phyloP scores from a whole-genome alignment of 768 basidiomycete genomes.

The Xerocomus brunneocitrinus region DNA sequence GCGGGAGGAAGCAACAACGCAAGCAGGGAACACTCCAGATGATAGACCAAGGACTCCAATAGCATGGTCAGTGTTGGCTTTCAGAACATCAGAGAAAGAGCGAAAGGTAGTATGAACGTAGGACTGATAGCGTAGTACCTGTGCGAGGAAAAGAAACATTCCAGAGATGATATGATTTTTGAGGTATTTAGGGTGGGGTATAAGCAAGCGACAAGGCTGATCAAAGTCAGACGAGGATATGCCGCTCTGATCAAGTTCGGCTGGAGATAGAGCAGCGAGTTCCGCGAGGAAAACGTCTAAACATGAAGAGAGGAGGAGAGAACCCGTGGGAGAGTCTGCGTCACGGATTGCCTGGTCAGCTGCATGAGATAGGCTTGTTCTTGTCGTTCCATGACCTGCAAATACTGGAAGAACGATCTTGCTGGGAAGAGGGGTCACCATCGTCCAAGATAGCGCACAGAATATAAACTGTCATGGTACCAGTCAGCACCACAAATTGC shows the following conservation, averaged over 20 bases:
- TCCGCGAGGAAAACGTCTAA: constrained; percentile 47
- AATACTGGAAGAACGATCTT: constrained; percentile 45
- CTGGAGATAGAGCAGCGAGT: constrained; percentile 40
- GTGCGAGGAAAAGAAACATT: constrained; percentile 45
- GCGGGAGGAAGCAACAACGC: constrained; percentile 44
- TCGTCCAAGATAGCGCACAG: background rate
- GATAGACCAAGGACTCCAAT: constrained; percentile 49
- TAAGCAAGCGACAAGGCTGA: constrained; percentile 37
- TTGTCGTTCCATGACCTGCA: constrained; percentile 50
- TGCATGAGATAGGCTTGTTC: constrained; percentile 29
- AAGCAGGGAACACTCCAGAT: constrained; percentile 53
- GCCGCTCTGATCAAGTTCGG: constrained; percentile 32
- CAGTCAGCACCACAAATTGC: background rate
- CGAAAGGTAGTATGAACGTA: constrained; percentile 30
- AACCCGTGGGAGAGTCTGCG: constrained; percentile 38
- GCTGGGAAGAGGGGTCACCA: constrained; percentile 3
- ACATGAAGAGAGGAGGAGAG: constrained; percentile 48
- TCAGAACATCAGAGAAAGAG: constrained; percentile 28
- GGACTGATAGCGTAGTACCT: constrained; percentile 49
- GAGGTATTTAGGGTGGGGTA: constrained; percentile 31
- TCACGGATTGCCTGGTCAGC: constrained; percentile 39
- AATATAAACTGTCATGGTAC: background rate
- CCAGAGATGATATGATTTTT: constrained; percentile 49
- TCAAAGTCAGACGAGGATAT: constrained; percentile 45
- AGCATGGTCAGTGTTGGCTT: constrained; percentile 31